These are phyloP conservation scores for Talaromyces sp. DNA, from an alignment of 2,329 filamentous ascomycete genomes.

Conservation along the genomic window DNA sequence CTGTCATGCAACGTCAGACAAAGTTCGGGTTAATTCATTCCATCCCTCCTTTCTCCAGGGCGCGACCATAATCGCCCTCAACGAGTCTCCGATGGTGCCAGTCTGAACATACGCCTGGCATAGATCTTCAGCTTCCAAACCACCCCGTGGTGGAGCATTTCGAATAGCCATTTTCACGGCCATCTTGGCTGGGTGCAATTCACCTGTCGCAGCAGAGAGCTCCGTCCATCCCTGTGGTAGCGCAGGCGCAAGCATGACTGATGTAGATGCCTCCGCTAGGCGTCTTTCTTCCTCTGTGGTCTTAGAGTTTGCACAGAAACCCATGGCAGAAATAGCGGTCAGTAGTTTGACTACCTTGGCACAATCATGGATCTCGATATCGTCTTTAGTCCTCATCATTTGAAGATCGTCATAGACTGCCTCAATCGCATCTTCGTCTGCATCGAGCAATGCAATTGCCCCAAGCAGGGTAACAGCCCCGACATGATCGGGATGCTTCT, in stretches of 20 bases:
- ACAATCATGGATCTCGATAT: constrained; percentile 58
- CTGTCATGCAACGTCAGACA: constrained; percentile 19
- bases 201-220: constrained; percentile 56
- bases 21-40: constrained; percentile 39
- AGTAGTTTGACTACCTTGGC: constrained; percentile 68
- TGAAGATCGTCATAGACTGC: constrained; percentile 76
- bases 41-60: constrained; percentile 70
- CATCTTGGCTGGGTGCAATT: constrained; percentile 61
- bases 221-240: constrained; percentile 69
- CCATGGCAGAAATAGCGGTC: constrained; percentile 62
- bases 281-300: constrained; percentile 44
- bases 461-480: constrained; percentile 76
- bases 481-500: constrained; percentile 67
- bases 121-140: constrained; percentile 62
- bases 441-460: constrained; percentile 74
- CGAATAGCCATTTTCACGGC: constrained; percentile 72
- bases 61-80: constrained; percentile 70
- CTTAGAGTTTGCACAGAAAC: constrained; percentile 38
- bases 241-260: constrained; percentile 75
- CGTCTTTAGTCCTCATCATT: constrained; percentile 61
- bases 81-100: constrained; percentile 64
- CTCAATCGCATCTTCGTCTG: constrained; percentile 70
- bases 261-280: constrained; percentile 62
- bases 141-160: constrained; percentile 66
- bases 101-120: constrained; percentile 69